A percentile compares a stretch with the other conserved stretches of the same genome.
Conservation (phyloP, 225 moss, liverwort and hornwort genomes). For the Sphagnum tenellum region DNA sequence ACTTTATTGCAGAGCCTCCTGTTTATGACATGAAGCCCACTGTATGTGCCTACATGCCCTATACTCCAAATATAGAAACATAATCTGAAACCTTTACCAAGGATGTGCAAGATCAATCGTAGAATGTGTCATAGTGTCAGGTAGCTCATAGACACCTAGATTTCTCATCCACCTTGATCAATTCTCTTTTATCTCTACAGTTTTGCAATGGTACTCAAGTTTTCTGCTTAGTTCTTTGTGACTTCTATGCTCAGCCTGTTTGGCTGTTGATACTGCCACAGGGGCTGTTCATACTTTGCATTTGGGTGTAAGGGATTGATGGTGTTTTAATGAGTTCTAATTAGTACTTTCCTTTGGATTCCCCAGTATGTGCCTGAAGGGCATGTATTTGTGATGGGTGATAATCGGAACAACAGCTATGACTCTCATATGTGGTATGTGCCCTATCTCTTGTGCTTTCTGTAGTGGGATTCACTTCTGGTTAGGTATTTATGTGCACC, state of each 20-base stretch:
- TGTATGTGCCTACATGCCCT: slow-evolving; percentile 21
- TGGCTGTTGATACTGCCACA: too few species aligned
- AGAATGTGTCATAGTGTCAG: too few species aligned
- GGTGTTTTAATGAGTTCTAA: too few species aligned
- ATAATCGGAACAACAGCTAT: slow-evolving; percentile 98
- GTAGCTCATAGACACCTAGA: too few species aligned
- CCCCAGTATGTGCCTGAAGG: slow-evolving; percentile 86
- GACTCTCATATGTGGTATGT: slow-evolving; percentile 79
- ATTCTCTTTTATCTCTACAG: too few species aligned
- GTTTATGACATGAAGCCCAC: slow-evolving; percentile 75
- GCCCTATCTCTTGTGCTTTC: not conserved
- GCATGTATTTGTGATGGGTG: slow-evolving; percentile 94
- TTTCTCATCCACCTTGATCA: too few species aligned
- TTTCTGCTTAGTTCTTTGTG: too few species aligned
- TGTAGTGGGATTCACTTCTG: not conserved
- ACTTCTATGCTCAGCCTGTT: too few species aligned
- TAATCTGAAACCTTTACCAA: not conserved
- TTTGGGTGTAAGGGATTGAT: too few species aligned
- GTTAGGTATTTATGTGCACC: not conserved
- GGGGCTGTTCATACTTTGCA: too few species aligned
- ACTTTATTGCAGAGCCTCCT: slow-evolving; percentile 88
- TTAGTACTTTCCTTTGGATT: not conserved
- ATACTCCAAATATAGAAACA: not conserved
- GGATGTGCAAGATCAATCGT: not conserved
- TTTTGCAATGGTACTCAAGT: too few species aligned